Conservation (phyloP, 805 yeast species). For the Candida tammaniensis region DNA sequence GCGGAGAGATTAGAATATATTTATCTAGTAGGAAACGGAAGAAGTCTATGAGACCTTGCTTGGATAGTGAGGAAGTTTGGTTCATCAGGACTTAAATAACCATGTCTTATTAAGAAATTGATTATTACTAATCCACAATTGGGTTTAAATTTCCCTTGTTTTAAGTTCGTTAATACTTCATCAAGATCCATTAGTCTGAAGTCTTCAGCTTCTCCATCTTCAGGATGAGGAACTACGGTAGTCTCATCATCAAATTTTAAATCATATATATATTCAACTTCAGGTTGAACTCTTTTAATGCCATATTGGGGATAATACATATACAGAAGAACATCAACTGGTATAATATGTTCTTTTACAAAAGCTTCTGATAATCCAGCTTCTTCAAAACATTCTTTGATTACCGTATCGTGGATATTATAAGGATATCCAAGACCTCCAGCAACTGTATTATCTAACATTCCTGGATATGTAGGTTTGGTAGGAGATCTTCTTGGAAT, state of each 20-base stretch:
- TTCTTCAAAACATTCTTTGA: conserved; percentile 88
- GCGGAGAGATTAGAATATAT: not conserved
- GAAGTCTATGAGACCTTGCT: conserved; percentile 57
- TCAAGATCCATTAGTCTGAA: conserved; percentile 62
- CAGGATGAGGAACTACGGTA: conserved; percentile 42
- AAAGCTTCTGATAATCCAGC: conserved; percentile 67
- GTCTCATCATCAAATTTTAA: conserved; percentile 47
- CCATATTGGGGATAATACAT: conserved; percentile 41
- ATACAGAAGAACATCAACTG: conserved; percentile 72
- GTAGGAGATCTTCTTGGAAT: conserved; percentile 74
- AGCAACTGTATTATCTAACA: conserved; percentile 91
- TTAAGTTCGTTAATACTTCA: conserved; percentile 52
- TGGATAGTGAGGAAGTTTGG: conserved; percentile 61
- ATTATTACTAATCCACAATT: conserved; percentile 78
- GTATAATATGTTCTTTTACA: conserved; percentile 41
- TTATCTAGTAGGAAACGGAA: conserved; percentile 60
- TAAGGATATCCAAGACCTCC: conserved; percentile 89
- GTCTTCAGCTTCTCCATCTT: conserved; percentile 64
- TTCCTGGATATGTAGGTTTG: conserved; percentile 87
- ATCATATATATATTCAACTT: conserved; percentile 80
- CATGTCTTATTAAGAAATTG: conserved; percentile 88
- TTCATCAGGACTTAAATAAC: conserved; percentile 67
- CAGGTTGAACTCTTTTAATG: conserved; percentile 75
- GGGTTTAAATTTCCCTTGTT: conserved; percentile 73
- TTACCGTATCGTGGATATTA: conserved; percentile 69